Base-by-base conservation (phyloP, 805 yeast species). In the Hagleromyces aurorensis region DNA sequence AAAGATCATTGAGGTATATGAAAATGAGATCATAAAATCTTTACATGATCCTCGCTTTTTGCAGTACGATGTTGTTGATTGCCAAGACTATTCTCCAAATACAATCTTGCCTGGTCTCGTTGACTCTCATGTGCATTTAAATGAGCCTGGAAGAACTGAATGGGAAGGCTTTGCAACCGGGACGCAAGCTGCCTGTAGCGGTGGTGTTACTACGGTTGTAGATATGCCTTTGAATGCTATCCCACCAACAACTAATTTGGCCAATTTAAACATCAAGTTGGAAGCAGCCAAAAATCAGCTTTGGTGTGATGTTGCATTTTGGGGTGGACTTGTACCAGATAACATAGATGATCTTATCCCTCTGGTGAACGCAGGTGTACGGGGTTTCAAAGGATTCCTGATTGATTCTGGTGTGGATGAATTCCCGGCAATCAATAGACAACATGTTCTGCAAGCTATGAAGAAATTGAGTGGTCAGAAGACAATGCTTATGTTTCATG, bases 151-250 rank as follows among this genome's bases (percentile, higher is more conserved):
- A n/a, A 65, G 96, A 44, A 87, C 96, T 1, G 95, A 86, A 39
- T 87, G 97, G 97, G 97, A 87, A 57, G 97, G 97, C 2, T 87
- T 89, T 53, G 94, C 77, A n/a, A 80, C 94, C 0, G 97, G 97
- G 0, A 87, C 97, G 0, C 78, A 78, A 51, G 82, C 95, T 2
- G 96, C 96, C 0, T 94, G 94, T 0, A 69, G 87, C 8, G 97
- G 97, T 11, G 97, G 97, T 34, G 96, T 87, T 27, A 87, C 97
- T 14, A 86, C 96, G 0, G 93, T 87, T 12, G 70, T 87, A 12
- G 97, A 87, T 54, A 87, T 87, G 97, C 97, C 97, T 0, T 62
- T 87, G 50, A 87, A 87, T 57, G 95, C 96, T 3, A 77, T 87
- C 26, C 97, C 97, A 0, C 96, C 97, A 17, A 87, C 96, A 0